These are phyloP conservation scores for Dipteronia sinensis DNA, from an alignment of 345 rosid genomes.

Conservation along the genomic window DNA sequence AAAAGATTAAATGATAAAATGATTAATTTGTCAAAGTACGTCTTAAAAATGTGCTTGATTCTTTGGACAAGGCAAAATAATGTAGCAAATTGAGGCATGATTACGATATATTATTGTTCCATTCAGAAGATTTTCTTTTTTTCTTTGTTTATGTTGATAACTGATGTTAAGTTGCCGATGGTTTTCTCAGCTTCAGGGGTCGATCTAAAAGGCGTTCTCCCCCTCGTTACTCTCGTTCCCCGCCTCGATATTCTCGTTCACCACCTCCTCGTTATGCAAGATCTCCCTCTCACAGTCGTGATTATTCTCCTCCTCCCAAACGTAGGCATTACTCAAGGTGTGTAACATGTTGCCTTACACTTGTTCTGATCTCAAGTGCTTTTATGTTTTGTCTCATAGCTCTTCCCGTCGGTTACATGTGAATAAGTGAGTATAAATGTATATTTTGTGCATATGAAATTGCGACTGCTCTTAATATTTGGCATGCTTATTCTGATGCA, in stretches of 20 bases:
- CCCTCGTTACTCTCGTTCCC: conserved; percentile 58
- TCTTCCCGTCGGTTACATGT: background rate
- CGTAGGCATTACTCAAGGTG: conserved; percentile 67
- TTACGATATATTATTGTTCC: background rate
- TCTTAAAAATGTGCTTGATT: background rate
- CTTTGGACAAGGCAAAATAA: background rate
- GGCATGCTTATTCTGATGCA: conserved; percentile 24
- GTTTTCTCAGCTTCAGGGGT: conserved; percentile 39
- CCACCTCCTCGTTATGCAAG: conserved; percentile 76
- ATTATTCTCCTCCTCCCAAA: conserved; percentile 65
- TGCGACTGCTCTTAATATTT: background rate
- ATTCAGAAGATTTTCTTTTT: background rate
- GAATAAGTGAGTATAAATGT: background rate
- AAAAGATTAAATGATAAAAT: background rate
- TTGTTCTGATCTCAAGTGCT: background rate
- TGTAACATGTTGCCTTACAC: background rate
- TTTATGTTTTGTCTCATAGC: background rate
- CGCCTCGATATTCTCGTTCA: conserved; percentile 60
- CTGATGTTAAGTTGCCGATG: background rate
- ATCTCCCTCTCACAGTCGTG: conserved; percentile 66
- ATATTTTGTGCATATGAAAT: background rate
- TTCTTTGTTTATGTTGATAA: background rate
- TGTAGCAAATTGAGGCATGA: background rate
- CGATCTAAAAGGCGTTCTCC: conserved; percentile 66
- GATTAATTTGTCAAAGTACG: background rate